A percentile compares a stretch with the other conserved stretches of the same genome.
Evolutionary conservation across 306 rosid genomes (phyloP).

Genomic region (Leucaena leucocephala): DNA sequence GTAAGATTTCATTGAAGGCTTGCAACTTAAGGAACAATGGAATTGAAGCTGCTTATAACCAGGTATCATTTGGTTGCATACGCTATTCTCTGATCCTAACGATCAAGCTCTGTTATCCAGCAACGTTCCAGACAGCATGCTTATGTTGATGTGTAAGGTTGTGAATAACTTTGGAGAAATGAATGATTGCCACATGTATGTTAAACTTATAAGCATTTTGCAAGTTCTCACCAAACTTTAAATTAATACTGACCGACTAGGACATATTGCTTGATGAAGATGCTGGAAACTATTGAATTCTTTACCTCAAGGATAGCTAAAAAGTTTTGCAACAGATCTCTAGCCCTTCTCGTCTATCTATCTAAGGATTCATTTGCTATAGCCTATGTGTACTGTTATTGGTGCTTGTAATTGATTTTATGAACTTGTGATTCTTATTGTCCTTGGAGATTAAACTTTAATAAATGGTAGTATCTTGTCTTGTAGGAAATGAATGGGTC

Average conservation of each 20-base stretch:
- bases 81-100: constrained; percentile 2
- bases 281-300: neutral
- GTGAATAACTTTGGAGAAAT: neutral
- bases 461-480: constrained; percentile 22
- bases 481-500: constrained; percentile 58
- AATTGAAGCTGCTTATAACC: constrained; percentile 45
- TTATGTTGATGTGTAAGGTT: neutral
- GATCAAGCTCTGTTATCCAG: neutral
- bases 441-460: constrained; percentile 32
- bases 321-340: neutral
- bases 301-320: neutral
- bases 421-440: constrained; percentile 16
- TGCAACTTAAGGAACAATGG: constrained; percentile 47
- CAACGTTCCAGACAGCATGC: neutral
- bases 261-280: constrained; percentile 1
- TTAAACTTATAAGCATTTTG: neutral
- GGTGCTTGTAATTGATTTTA: constrained; percentile 14
- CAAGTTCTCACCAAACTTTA: neutral
- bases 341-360: neutral
- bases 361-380: constrained; percentile 58
- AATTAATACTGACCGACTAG: no score
- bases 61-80: constrained; percentile 46
- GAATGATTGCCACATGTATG: neutral
- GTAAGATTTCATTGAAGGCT: constrained; percentile 44
- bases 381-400: constrained; percentile 11